A percentile compares a stretch with the other conserved stretches of the same genome.
These are phyloP conservation scores for Sugiyamaella novakii DNA, from an alignment of 1,139 yeast genomes.

Conservation along the genomic window DNA sequence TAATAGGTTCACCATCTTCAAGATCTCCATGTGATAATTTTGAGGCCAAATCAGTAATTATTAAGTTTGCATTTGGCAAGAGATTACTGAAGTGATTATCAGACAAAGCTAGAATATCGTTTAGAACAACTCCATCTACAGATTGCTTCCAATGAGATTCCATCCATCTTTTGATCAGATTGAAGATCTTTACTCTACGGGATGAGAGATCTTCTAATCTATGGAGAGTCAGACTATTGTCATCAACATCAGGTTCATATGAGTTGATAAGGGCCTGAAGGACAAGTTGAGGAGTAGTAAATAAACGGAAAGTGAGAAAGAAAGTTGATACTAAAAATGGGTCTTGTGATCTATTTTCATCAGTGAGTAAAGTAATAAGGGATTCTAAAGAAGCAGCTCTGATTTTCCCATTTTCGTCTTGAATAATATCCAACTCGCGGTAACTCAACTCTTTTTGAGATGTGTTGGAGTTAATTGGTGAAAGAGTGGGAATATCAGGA, in stretches of 20 bases:
- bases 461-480: conserved; percentile 27
- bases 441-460: background rate
- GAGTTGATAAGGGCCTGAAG: conserved; percentile 69
- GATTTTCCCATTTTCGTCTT: conserved; percentile 54
- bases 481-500: conserved; percentile 29
- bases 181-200: conserved; percentile 67
- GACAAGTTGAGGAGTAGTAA: conserved; percentile 68
- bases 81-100: conserved; percentile 50
- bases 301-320: conserved; percentile 76
- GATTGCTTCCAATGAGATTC: conserved; percentile 82
- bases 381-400: conserved; percentile 82
- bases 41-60: conserved; percentile 32
- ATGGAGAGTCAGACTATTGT: conserved; percentile 32
- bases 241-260: conserved; percentile 55
- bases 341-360: conserved; percentile 65
- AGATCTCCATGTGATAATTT: conserved; percentile 28
- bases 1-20: conserved; percentile 35
- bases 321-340: conserved; percentile 74
- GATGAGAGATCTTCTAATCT: conserved; percentile 50
- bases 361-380: conserved; percentile 68
- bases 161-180: conserved; percentile 77
- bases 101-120: conserved; percentile 73
- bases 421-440: conserved; percentile 31
- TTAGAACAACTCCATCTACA: conserved; percentile 59
- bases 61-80: conserved; percentile 34